These are phyloP conservation scores for Globisporangium splendens DNA, from an alignment of 352 stramenopile species.

Conservation along the genomic window DNA sequence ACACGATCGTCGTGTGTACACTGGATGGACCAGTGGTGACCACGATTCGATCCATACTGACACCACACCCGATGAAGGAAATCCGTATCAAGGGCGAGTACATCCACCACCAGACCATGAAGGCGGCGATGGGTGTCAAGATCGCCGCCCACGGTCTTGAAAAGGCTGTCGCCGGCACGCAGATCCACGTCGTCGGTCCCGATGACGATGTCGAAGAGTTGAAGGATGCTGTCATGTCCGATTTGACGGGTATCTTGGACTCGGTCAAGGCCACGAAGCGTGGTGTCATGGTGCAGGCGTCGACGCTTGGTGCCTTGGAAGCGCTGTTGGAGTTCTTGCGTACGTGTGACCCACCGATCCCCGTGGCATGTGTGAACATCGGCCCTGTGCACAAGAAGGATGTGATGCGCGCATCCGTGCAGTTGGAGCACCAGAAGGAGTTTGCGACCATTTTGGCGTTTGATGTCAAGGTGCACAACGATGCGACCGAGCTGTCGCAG, in stretches of 20 bases:
- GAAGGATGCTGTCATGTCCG: conserved; percentile 96
- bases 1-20: conserved; percentile 98
- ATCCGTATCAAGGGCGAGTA: conserved; percentile 94
- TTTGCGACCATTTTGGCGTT: conserved; percentile 98
- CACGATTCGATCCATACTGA: conserved; percentile 95
- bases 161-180: conserved; percentile 97
- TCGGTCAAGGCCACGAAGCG: conserved; percentile 95
- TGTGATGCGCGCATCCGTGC: conserved; percentile 97
- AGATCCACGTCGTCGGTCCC: conserved; percentile 95
- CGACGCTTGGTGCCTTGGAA: conserved; percentile 97
- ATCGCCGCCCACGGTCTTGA: conserved; percentile 96
- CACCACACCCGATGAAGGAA: conserved; percentile 97
- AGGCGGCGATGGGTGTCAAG: conserved; percentile 99
- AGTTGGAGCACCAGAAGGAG: conserved; percentile 97
- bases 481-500: conserved; percentile 88
- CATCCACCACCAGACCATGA: conserved; percentile 96
- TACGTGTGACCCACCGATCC: conserved; percentile 92
- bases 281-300: conserved; percentile 98
- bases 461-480: conserved; percentile 96
- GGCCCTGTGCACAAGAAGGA: conserved; percentile 99
- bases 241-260: conserved; percentile 94
- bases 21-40: conserved; percentile 98
- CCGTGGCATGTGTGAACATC: conserved; percentile 95
- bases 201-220: conserved; percentile 98
- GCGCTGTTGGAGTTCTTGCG: conserved; percentile 97